Evolutionary conservation across 441 rosid genomes (phyloP).

Genomic region (Geranium incanum): DNA sequence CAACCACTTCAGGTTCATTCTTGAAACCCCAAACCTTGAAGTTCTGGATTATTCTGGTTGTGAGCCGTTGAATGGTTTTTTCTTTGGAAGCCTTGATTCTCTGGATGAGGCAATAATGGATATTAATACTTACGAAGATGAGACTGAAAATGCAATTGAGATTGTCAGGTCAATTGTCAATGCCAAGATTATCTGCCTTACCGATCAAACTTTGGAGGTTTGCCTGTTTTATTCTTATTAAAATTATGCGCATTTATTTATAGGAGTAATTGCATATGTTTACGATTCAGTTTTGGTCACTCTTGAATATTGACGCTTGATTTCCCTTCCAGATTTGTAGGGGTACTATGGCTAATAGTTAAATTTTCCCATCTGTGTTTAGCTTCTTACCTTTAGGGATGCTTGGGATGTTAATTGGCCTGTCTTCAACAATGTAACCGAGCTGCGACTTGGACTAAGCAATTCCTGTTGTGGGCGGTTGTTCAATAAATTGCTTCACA

Average conservation of each 20-base stretch:
- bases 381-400: not conserved
- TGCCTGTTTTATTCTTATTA: not conserved
- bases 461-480: too few species aligned
- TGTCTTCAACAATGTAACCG: not conserved
- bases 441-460: not conserved
- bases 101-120: not conserved
- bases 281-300: too few species aligned
- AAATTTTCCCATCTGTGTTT: not conserved
- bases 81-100: not conserved
- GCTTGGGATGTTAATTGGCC: not conserved
- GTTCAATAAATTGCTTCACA: not conserved
- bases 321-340: too few species aligned
- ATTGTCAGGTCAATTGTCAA: not conserved
- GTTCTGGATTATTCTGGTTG: not conserved
- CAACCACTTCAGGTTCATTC: not conserved
- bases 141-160: not conserved
- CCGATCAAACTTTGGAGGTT: not conserved
- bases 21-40: not conserved
- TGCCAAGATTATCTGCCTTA: not conserved
- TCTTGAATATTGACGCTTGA: too few species aligned
- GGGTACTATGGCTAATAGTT: too few species aligned
- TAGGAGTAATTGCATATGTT: too few species aligned
- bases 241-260: too few species aligned
- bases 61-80: not conserved
- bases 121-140: too few species aligned